Evolutionary conservation across 768 basidiomycete species (phyloP), one percentile per base, ranked within the genome.

Genomic region (Lentinula sp.): DNA sequence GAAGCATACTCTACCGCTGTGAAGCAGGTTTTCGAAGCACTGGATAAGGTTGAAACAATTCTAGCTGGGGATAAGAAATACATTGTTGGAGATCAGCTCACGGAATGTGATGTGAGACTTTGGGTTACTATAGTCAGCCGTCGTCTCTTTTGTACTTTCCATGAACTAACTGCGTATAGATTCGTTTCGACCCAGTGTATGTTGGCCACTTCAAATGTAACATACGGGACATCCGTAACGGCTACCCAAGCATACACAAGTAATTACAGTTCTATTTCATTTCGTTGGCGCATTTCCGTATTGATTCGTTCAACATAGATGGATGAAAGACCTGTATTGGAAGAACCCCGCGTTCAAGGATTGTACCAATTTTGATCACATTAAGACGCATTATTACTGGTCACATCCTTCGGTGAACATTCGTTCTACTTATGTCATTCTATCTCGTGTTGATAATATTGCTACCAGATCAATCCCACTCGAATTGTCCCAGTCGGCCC

Each of bases 161-260:
- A 32, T 34, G 35, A 55, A 42, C 34, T 2, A 39, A 55, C 7
- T 53, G 11, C 52, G 35, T 2, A 58, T 61, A 92, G 89, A 76
- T 93, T 63, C 91, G 93, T 39, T 95, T 95, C 73, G 94, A 96
- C 67, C 86, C 88, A 1, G 95, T 89, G 15, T 98, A 98, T 73
- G 82, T 89, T 51, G 85, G 88, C 0, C 92, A 94, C 70, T 98
- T 98, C 83, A 98, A 98, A 67, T 95, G 93, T 76, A 95, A 96
- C 78, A 70, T 93, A 64, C 85, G 88, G 34, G 86, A 83, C 46
- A 91, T 97, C 69, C 91, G 95, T 23, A 77, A 86, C 67, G 90
- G 90, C 5, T 98, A 95, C 73, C 95, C 95, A 18, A 81, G 85
- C 52, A 82, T 97, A 53, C 83, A 98, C 74, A 70, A 70, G 85